phyloP scores from a whole-genome alignment of 192 early-diverging fungal species.

The Coemansia sp. region DNA sequence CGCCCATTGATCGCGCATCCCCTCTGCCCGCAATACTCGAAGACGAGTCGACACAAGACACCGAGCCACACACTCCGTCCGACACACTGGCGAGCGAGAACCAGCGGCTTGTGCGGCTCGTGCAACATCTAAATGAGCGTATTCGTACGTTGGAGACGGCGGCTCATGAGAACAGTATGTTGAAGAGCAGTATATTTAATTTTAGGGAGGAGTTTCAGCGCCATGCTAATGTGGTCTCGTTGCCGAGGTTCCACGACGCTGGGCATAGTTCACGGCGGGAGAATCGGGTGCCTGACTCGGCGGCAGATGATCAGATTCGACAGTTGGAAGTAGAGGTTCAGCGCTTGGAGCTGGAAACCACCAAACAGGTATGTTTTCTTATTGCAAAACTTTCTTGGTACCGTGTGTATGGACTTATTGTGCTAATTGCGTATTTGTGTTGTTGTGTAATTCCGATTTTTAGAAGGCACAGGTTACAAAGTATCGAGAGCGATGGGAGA shows the following conservation, averaged over 20 bases:
- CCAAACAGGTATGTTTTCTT: slow-evolving; percentile 36
- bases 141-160: slow-evolving; percentile 44
- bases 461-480: slow-evolving; percentile 43
- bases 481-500: slow-evolving; percentile 52
- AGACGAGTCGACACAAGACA: slow-evolving; percentile 10
- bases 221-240: slow-evolving; percentile 39
- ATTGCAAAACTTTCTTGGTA: too few relatives aligned
- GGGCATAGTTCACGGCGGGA: slow-evolving; percentile 10
- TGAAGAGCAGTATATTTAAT: slow-evolving; percentile 53
- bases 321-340: slow-evolving; percentile 39
- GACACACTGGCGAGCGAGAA: slow-evolving; percentile 26
- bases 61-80: neutral
- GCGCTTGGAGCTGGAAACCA: slow-evolving; percentile 23
- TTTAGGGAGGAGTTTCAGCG: slow-evolving; percentile 52
- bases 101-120: slow-evolving; percentile 20
- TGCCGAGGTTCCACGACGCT: slow-evolving; percentile 28
- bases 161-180: slow-evolving; percentile 52
- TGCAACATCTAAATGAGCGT: slow-evolving; percentile 29
- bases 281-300: neutral
- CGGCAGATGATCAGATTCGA: slow-evolving; percentile 14
- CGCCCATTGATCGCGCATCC: slow-evolving; percentile 11
- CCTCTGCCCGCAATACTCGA: slow-evolving; percentile 25
- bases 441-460: too few relatives aligned
- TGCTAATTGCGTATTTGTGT: too few relatives aligned
- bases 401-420: too few relatives aligned